Evolutionary conservation across 106 monocot genomes (phyloP), one percentile per base, ranked within the genome.

Genomic region (Dactylorhiza incarnata): DNA sequence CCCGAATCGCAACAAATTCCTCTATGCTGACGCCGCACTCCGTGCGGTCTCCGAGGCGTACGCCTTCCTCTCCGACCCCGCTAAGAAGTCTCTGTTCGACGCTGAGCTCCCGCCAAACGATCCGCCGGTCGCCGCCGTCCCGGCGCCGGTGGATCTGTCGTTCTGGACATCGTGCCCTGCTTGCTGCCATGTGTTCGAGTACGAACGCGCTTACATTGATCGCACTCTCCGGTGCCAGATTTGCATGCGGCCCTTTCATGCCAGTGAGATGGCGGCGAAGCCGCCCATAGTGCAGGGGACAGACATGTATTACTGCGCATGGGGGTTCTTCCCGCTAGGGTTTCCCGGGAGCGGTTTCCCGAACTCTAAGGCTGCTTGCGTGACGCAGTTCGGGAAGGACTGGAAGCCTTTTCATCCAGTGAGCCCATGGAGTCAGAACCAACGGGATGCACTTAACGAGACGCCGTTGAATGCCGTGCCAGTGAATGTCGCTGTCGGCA

Each of bases 101-200:
- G 54, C 77, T 12, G 77, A 90, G 76, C 10, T 37, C 23, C 45
- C 17, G 10, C 13, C 22, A 44, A 49, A 72, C 49, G 15, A 49
- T 20, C 6, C 17, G 17, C 69, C 69, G 17, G 69, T n/a, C 16
- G 7, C 51, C 9, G 11, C 16, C 17, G 48, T 16, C 11, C 55
- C 8, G 13, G 74, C 68, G 45, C 54, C 12, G 48, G 48, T n/a
- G n/a, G 49, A 49, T 48, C 72, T 25, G 4, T 56, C 78, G 8
- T 91, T 91, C 85, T 91, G 91, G 91, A 88, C 91, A 4, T 45
- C 77, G 5, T 91, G 91, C 76, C 61, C 68, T 5, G 49, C 65
- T 63, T 91, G 91, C 79, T 91, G 72, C 79, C 54, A 83, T 45
- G 76, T 83, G 20, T 83, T 85, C 58, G 81, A 85, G 83, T 91